Evolutionary conservation across 1,139 yeast genomes (phyloP).

Genomic region (Geotrichum phurueaensis): DNA sequence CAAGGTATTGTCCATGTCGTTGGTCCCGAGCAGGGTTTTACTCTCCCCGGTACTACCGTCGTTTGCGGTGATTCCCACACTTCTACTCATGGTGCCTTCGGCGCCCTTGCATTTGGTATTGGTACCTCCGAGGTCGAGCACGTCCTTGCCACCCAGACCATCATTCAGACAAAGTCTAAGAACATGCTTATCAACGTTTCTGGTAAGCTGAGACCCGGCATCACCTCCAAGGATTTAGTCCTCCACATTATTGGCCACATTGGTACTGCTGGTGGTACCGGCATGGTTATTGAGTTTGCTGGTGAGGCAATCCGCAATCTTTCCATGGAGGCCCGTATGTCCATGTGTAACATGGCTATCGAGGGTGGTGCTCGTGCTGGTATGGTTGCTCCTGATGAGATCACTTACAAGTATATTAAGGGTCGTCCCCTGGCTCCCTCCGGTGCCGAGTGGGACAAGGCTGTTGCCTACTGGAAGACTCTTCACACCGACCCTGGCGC

Average conservation of each 20-base stretch:
- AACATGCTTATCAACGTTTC: slow-evolving; percentile 86
- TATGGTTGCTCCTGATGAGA: slow-evolving; percentile 93
- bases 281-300: slow-evolving; percentile 91
- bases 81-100: slow-evolving; percentile 97
- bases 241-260: slow-evolving; percentile 92
- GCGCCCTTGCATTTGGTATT: slow-evolving; percentile 96
- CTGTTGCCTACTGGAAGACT: slow-evolving; percentile 83
- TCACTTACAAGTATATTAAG: slow-evolving; percentile 77
- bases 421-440: slow-evolving; percentile 93
- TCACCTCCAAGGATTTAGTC: slow-evolving; percentile 91
- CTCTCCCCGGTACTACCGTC: slow-evolving; percentile 95
- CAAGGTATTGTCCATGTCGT: slow-evolving; percentile 98
- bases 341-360: slow-evolving; percentile 97
- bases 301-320: slow-evolving; percentile 87
- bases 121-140: slow-evolving; percentile 99
- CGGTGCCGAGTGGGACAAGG: slow-evolving; percentile 93
- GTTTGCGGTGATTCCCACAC: slow-evolving; percentile 99
- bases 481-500: slow-evolving; percentile 86
- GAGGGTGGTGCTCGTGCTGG: slow-evolving; percentile 99
- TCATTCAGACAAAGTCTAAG: slow-evolving; percentile 89
- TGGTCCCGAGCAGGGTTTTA: slow-evolving; percentile 98
- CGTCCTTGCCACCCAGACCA: slow-evolving; percentile 93
- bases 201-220: slow-evolving; percentile 79
- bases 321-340: slow-evolving; percentile 99
- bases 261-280: slow-evolving; percentile 99